A percentile compares a stretch with the other conserved stretches of the same genome.
phyloP scores from a whole-genome alignment of 1,284 basidiomycete genomes.

The Grifola frondosa region DNA sequence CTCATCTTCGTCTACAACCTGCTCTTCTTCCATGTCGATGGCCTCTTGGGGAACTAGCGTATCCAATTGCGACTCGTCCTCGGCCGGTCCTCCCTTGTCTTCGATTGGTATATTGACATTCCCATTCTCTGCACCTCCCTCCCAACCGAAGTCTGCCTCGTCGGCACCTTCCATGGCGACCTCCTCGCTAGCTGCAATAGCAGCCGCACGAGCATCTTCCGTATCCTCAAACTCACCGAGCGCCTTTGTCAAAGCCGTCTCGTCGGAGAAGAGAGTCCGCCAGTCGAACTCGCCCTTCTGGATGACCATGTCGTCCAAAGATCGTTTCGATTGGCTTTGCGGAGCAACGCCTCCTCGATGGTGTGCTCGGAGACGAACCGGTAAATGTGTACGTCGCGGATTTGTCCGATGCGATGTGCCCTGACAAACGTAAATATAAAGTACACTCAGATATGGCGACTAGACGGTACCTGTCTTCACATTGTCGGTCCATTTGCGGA shows the following conservation, averaged over 20 bases:
- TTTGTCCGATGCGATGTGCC: slow-evolving; percentile 94
- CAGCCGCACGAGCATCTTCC: slow-evolving; percentile 82
- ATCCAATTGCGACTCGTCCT: slow-evolving; percentile 27
- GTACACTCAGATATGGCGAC: not conserved
- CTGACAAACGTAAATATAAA: slow-evolving; percentile 36
- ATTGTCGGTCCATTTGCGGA: slow-evolving; percentile 96
- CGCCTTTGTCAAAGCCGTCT: slow-evolving; percentile 56
- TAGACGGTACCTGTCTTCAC: slow-evolving; percentile 80
- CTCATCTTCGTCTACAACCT: slow-evolving; percentile 40
- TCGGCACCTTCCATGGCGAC: slow-evolving; percentile 72
- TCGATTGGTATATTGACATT: slow-evolving; percentile 23
- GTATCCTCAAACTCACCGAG: slow-evolving; percentile 89
- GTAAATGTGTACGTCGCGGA: slow-evolving; percentile 96
- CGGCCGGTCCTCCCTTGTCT: slow-evolving; percentile 25
- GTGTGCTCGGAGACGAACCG: slow-evolving; percentile 92
- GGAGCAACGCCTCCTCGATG: slow-evolving; percentile 95
- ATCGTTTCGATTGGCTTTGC: slow-evolving; percentile 94
- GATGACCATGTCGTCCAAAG: slow-evolving; percentile 90
- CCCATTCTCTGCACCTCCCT: slow-evolving; percentile 39
- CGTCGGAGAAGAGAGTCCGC: slow-evolving; percentile 77
- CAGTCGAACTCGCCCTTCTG: slow-evolving; percentile 95
- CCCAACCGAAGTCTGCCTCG: slow-evolving; percentile 69
- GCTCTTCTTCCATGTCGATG: slow-evolving; percentile 31
- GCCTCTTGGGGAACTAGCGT: slow-evolving; percentile 22
- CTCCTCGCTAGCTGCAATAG: slow-evolving; percentile 76